These are phyloP conservation scores for Tetracladium setigerum DNA, from an alignment of 495 filamentous ascomycete genomes.

Conservation along the genomic window DNA sequence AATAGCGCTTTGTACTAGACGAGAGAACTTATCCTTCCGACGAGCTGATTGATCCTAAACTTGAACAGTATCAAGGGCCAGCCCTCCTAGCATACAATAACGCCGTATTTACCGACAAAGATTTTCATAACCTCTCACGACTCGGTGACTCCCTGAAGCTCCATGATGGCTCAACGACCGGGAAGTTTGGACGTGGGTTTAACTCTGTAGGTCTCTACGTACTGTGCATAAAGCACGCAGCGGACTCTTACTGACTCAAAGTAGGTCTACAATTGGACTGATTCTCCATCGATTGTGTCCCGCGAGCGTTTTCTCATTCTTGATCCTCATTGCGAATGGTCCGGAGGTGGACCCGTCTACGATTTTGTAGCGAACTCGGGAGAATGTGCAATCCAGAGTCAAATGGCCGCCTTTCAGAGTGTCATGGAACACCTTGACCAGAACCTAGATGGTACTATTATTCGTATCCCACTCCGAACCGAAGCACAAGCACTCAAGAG, in stretches of 20 bases:
- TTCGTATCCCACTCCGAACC: slow-evolving; percentile 36
- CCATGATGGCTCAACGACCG: slow-evolving; percentile 27
- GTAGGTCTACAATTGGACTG: slow-evolving; percentile 40
- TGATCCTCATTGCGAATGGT: slow-evolving; percentile 36
- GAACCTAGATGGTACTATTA: slow-evolving; percentile 29
- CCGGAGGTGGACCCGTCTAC: slow-evolving; percentile 30
- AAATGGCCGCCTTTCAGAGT: slow-evolving; percentile 26
- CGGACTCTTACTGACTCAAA: slow-evolving; percentile 9
- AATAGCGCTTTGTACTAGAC: slow-evolving; percentile 27
- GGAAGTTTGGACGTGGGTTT: slow-evolving; percentile 36
- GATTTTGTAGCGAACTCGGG: slow-evolving; percentile 26
- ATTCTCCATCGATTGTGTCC: slow-evolving; percentile 34
- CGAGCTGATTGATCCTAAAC: slow-evolving; percentile 23
- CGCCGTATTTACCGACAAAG: slow-evolving; percentile 26
- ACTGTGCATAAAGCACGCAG: neutral
- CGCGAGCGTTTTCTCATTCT: slow-evolving; percentile 28
- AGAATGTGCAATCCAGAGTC: slow-evolving; percentile 26
- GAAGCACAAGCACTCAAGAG: slow-evolving; percentile 24
- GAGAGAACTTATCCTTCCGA: slow-evolving; percentile 16
- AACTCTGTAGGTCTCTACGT: slow-evolving; percentile 26
- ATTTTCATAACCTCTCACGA: slow-evolving; percentile 28
- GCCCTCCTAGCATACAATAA: slow-evolving; percentile 34
- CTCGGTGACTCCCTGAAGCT: slow-evolving; percentile 32
- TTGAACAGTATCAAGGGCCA: slow-evolving; percentile 32
- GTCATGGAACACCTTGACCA: slow-evolving; percentile 14